Conservation (phyloP, 306 rosid genomes). For the Biancaea sappan region DNA sequence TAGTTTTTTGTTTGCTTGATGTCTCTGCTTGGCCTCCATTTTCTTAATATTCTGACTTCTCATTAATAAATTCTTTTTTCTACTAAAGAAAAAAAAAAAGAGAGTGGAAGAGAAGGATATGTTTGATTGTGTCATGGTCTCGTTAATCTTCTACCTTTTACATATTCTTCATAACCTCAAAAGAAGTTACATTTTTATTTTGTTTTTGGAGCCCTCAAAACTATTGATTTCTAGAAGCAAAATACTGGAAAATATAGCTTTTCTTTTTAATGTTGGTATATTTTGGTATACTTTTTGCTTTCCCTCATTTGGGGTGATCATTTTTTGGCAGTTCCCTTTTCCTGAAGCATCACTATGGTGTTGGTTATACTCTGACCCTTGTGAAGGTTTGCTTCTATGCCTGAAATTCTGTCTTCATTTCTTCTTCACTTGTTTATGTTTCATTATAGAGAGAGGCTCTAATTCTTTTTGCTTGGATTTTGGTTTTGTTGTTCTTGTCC, state of each 20-base stretch:
- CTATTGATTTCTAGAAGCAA: slow-evolving; percentile 15
- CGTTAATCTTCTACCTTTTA: not conserved
- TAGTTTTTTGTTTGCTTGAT: not conserved
- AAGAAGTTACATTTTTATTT: slow-evolving; percentile 1
- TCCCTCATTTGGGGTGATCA: slow-evolving; percentile 27
- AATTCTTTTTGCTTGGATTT: slow-evolving; percentile 25
- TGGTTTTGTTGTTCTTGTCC: slow-evolving; percentile 30
- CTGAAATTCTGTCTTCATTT: slow-evolving; percentile 26
- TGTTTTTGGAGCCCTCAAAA: not conserved
- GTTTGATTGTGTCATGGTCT: not conserved
- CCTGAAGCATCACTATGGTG: slow-evolving; percentile 96
- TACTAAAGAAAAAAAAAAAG: not conserved
- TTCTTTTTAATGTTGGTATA: slow-evolving; percentile 8
- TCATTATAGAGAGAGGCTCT: slow-evolving; percentile 28
- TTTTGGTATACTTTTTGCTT: slow-evolving; percentile 6
- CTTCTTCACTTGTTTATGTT: slow-evolving; percentile 24
- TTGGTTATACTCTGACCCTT: slow-evolving; percentile 91
- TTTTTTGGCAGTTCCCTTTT: slow-evolving; percentile 78
- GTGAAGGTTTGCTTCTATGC: slow-evolving; percentile 70
- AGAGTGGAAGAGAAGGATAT: not conserved
- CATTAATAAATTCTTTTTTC: not conserved
- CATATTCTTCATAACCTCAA: not conserved
- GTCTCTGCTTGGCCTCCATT: not conserved
- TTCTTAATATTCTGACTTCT: not conserved
- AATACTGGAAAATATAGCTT: not conserved